These are phyloP conservation scores for Poteriospumella lacustris DNA, from an alignment of 108 stramenopile species.

Conservation along the genomic window DNA sequence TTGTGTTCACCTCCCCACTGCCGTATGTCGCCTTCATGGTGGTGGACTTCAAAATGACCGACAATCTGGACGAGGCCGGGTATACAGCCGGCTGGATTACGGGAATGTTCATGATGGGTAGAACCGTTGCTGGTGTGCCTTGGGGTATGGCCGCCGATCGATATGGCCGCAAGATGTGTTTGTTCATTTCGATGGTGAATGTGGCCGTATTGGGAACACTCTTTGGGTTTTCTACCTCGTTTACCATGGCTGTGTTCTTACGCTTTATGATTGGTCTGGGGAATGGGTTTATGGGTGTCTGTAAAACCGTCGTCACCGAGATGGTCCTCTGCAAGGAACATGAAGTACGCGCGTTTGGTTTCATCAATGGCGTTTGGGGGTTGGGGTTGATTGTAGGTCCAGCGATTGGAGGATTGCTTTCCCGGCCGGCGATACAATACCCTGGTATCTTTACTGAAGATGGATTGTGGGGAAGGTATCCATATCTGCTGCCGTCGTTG, in stretches of 20 bases:
- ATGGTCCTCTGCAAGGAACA: background rate
- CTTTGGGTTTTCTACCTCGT: conserved; percentile 3
- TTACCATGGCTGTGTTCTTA: background rate
- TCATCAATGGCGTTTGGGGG: conserved; percentile 8
- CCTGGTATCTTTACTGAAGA: background rate
- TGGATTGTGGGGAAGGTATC: background rate
- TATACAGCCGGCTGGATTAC: conserved; percentile 16
- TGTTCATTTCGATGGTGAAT: conserved; percentile 12
- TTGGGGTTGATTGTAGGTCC: conserved; percentile 12
- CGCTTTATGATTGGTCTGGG: conserved; percentile 1
- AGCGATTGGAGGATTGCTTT: background rate
- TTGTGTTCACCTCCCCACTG: background rate
- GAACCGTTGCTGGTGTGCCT: conserved; percentile 8
- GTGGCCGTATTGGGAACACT: background rate
- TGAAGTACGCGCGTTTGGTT: conserved; percentile 7
- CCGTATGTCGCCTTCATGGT: conserved; percentile 19
- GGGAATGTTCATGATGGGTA: background rate
- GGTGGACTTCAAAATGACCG: background rate
- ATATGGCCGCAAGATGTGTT: conserved; percentile 11
- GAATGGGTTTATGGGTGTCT: conserved; percentile 14
- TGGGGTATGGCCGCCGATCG: conserved; percentile 18
- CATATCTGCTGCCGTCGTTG: conserved; percentile 1
- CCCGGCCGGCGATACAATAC: background rate
- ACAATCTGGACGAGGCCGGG: background rate
- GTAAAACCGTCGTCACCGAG: background rate